A percentile compares a stretch with the other conserved stretches of the same genome.
phyloP scores from a whole-genome alignment of 805 yeast species.

The Pichia paraexigua region DNA sequence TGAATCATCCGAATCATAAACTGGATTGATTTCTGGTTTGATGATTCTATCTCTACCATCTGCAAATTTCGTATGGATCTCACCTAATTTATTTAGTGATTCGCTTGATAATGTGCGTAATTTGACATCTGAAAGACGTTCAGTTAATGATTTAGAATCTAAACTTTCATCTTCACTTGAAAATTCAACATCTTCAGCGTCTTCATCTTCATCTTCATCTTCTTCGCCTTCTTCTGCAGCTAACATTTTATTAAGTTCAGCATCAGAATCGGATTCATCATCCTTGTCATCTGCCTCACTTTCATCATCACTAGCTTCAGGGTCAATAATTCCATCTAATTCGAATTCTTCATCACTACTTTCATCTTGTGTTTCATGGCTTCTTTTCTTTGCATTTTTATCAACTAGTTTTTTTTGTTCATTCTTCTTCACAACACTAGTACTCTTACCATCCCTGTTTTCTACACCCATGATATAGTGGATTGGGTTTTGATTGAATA shows the following conservation, averaged over 20 bases:
- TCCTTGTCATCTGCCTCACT: slow-evolving; percentile 19
- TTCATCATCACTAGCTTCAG: slow-evolving; percentile 32
- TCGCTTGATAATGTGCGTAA: slow-evolving; percentile 43
- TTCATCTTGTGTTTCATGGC: slow-evolving; percentile 17
- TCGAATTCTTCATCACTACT: slow-evolving; percentile 23
- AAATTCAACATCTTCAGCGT: slow-evolving; percentile 41
- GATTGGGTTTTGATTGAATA: neutral
- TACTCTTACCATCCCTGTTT: neutral
- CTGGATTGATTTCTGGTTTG: slow-evolving; percentile 87
- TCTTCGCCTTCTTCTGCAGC: slow-evolving; percentile 35
- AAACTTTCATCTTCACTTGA: slow-evolving; percentile 33
- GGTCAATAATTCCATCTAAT: slow-evolving; percentile 33
- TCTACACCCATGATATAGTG: neutral
- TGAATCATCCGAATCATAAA: slow-evolving; percentile 91
- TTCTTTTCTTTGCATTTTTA: slow-evolving; percentile 20
- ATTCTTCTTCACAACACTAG: neutral
- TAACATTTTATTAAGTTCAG: slow-evolving; percentile 53
- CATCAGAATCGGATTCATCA: slow-evolving; percentile 46
- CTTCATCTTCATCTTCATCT: slow-evolving; percentile 28
- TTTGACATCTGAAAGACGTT: slow-evolving; percentile 45
- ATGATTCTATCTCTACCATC: slow-evolving; percentile 78
- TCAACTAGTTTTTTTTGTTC: neutral
- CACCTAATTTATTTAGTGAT: slow-evolving; percentile 25
- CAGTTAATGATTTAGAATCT: slow-evolving; percentile 42
- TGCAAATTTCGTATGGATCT: slow-evolving; percentile 43